phyloP scores from a whole-genome alignment of 140 eudicot genomes.

The Cichorium intybus region DNA sequence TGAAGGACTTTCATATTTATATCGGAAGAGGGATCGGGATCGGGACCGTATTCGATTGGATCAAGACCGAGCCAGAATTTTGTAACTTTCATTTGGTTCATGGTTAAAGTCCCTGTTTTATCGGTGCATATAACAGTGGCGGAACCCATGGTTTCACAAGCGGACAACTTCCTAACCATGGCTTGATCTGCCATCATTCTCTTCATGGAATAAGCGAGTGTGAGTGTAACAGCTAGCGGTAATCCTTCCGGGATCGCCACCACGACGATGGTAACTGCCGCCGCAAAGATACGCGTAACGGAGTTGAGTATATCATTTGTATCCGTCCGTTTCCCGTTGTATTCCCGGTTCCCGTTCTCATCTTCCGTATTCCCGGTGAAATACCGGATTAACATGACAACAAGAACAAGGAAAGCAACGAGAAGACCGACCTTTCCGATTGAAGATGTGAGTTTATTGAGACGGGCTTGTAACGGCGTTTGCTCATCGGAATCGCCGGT shows the following conservation, averaged over 20 bases:
- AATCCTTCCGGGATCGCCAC: conserved; percentile 67
- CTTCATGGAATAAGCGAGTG: conserved; percentile 68
- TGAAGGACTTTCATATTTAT: conserved; percentile 24
- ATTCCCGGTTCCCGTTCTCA: conserved; percentile 44
- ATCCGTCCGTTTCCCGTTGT: conserved; percentile 34
- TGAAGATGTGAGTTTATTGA: conserved; percentile 49
- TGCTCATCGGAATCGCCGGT: conserved; percentile 37
- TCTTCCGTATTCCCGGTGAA: conserved; percentile 51
- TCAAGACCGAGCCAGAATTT: conserved; percentile 57
- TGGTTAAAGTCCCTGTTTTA: conserved; percentile 69
- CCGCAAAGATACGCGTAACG: conserved; percentile 45
- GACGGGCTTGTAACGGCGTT: conserved; percentile 59
- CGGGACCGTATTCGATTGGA: conserved; percentile 20
- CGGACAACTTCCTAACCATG: conserved; percentile 64
- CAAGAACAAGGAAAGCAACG: conserved; percentile 47
- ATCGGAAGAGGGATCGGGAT: conserved; percentile 19
- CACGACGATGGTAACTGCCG: conserved; percentile 51
- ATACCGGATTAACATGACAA: conserved; percentile 38
- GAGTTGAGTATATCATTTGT: conserved; percentile 41
- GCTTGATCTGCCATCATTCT: conserved; percentile 69
- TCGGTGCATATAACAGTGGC: conserved; percentile 74
- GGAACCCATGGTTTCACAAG: conserved; percentile 78
- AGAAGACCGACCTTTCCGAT: conserved; percentile 47
- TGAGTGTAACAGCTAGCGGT: conserved; percentile 58
- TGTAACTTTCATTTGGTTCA: conserved; percentile 64